Base-by-base conservation (phyloP, 441 rosid species). In the Isatis lusitanica region DNA sequence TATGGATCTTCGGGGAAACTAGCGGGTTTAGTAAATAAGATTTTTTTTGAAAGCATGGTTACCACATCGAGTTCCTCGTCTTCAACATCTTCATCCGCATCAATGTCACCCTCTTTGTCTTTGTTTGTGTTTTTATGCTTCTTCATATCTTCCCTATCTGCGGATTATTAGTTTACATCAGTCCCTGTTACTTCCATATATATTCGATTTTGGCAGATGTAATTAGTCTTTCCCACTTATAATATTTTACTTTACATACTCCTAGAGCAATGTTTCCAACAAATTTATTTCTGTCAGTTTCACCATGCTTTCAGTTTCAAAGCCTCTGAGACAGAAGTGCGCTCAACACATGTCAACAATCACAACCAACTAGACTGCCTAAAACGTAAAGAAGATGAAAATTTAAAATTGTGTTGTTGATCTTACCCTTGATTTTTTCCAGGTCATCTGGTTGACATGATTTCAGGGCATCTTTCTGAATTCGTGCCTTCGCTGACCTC, bases 11-110 rank as follows among this genome's bases (percentile, higher is more conserved):
- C 2, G 6, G 7, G 1, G 43, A 40, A 50, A 46, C 48, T 39
- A 57, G 10, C 5, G 15, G 1, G 61, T 31, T 11, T 50, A 11
- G 55, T 21, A 31, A 21, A 48, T 21, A 40, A 38, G 31, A 15
- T 30, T 52, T 28, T 48, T 30, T 8, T 46, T 2, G 11, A 53
- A 57, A 44, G 65, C 63, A 47, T 44, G 57, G 64, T 61, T 81
- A 92, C 97, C 85, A 71, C 73, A 86, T 87, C 85, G 68, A 80
- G 78, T 36, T 82, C 86, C 43, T 83, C 95, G 68, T 85, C 80
- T 68, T 95, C 99, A 65, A 85, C 83, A 69, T 83, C 90, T 42
- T 86, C 92, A 68, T 87, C 96, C 38, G 75, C 84, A 31, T 86
- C 91, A 40, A 70, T 74, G 40, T 83, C 90, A 50, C 77, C 82